A percentile compares a stretch with the other conserved stretches of the same genome.
phyloP scores from a whole-genome alignment of 305 asterid genomes.

The Andrographis paniculata region DNA sequence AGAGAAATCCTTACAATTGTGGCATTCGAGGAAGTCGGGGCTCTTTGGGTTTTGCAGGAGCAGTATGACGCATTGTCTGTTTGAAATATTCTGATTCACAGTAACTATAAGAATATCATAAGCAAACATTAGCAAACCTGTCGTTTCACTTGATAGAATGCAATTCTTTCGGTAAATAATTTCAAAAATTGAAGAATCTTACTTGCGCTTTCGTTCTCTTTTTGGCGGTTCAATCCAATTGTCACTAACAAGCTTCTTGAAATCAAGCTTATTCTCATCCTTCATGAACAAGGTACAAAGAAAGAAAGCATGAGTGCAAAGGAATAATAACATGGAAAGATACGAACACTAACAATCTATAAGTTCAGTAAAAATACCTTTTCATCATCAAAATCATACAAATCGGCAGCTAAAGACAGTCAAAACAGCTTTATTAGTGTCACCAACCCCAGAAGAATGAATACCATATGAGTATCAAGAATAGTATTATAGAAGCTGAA shows the following conservation, averaged over 20 bases:
- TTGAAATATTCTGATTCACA: conserved; percentile 96
- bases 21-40: conserved; percentile 99
- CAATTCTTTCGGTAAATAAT: neutral
- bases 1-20: conserved; percentile 58
- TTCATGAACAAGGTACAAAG: conserved; percentile 18
- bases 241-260: conserved; percentile 91
- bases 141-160: conserved; percentile 1
- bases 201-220: conserved; percentile 99
- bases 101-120: conserved; percentile 43
- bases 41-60: conserved; percentile 91
- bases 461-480: no score
- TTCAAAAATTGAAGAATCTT: conserved; percentile 24
- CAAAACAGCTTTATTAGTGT: no score
- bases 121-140: neutral
- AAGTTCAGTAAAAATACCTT: no score
- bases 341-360: no score
- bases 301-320: conserved; percentile 17
- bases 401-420: no score
- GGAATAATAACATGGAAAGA: no score
- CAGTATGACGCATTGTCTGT: conserved; percentile 99
- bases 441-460: no score
- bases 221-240: conserved; percentile 92
- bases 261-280: conserved; percentile 88
- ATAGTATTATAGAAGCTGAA: no score
- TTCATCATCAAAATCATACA: no score